Evolutionary conservation across 306 rosid species (phyloP).

Genomic region (Styphnolobium japonicum): DNA sequence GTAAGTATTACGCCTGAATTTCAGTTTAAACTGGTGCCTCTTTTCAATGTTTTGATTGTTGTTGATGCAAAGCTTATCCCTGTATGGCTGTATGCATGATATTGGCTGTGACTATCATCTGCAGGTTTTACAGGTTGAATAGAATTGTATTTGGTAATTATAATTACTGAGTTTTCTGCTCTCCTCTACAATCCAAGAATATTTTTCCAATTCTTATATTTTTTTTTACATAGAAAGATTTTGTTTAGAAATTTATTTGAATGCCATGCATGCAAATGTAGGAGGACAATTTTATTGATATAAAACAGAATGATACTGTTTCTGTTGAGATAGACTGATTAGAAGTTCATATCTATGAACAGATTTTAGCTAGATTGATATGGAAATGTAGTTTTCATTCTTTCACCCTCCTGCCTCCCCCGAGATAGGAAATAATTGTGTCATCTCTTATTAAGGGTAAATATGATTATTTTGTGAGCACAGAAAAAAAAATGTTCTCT

Average conservation of each 20-base stretch:
- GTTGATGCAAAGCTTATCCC: slow-evolving; percentile 12
- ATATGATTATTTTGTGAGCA: slow-evolving; percentile 1
- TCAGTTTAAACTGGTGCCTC: neutral
- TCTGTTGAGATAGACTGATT: neutral
- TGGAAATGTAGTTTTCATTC: neutral
- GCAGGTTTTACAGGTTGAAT: slow-evolving; percentile 15
- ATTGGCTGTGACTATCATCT: slow-evolving; percentile 5
- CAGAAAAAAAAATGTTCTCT: neutral
- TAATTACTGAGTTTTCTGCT: slow-evolving; percentile 17
- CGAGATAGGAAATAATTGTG: neutral
- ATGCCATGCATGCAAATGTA: neutral
- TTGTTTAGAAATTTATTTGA: slow-evolving; percentile 1
- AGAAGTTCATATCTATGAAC: neutral
- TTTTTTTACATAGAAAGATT: neutral
- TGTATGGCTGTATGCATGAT: slow-evolving; percentile 19
- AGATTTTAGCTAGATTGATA: slow-evolving; percentile 1
- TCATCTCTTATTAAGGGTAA: neutral
- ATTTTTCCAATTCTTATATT: too few relatives aligned
- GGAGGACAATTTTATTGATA: slow-evolving; percentile 3
- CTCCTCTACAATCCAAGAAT: neutral
- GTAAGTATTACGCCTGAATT: slow-evolving; percentile 49
- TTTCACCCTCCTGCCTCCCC: neutral
- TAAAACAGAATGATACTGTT: neutral
- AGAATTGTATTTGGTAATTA: neutral
- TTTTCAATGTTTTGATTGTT: slow-evolving; percentile 10